Conservation (phyloP, 345 rosid species). For the Brassica cretica region DNA sequence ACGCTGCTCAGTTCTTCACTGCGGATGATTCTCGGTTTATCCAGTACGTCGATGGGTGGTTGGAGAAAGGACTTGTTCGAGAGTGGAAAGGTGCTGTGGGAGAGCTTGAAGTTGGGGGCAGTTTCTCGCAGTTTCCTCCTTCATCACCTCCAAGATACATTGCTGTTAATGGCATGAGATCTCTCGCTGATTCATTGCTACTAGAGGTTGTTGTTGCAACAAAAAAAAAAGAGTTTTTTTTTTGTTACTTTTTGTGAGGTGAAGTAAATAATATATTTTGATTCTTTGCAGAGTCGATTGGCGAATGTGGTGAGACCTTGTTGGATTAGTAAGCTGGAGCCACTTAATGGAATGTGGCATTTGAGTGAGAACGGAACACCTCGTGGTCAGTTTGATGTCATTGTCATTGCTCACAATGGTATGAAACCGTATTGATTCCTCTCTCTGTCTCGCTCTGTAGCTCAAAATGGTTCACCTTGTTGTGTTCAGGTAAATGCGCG, state of each 20-base stretch:
- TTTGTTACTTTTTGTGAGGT: neutral
- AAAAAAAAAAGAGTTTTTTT: neutral
- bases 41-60: conserved; percentile 66
- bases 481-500: conserved; percentile 80
- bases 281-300: conserved; percentile 56
- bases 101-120: conserved; percentile 75
- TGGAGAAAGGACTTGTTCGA: conserved; percentile 67
- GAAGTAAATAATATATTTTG: neutral
- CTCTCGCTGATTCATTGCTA: conserved; percentile 75
- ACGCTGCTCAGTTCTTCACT: conserved; percentile 89
- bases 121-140: conserved; percentile 57
- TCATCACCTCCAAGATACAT: conserved; percentile 64
- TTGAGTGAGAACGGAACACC: conserved; percentile 84
- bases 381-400: conserved; percentile 69
- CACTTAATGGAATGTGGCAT: conserved; percentile 90
- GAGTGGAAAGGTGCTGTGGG: conserved; percentile 76
- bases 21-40: conserved; percentile 67
- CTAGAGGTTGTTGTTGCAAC: conserved; percentile 46
- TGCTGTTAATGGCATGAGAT: conserved; percentile 80
- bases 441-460: conserved; percentile 5
- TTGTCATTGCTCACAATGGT: conserved; percentile 98
- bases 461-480: conserved; percentile 10
- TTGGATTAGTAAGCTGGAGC: conserved; percentile 89
- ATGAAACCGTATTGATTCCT: neutral
- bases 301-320: conserved; percentile 83